phyloP scores from a whole-genome alignment of 495 filamentous ascomycete genomes.

The Neurospora intermedia region DNA sequence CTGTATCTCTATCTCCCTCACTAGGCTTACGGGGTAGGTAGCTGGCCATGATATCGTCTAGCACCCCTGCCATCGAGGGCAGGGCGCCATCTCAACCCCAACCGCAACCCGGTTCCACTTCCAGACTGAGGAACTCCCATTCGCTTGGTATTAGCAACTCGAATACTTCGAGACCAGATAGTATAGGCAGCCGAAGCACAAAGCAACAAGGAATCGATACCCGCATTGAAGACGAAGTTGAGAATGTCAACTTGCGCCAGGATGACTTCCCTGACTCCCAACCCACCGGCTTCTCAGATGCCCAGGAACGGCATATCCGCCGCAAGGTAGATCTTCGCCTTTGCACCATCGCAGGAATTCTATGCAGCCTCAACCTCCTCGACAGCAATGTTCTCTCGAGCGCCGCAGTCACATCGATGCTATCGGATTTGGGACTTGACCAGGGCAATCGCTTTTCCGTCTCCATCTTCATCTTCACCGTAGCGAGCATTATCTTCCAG shows the following conservation, averaged over 20 bases:
- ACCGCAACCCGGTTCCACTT: not conserved
- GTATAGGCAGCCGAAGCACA: not conserved
- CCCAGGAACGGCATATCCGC: conserved; percentile 34
- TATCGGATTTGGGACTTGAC: conserved; percentile 48
- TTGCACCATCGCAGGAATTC: conserved; percentile 62
- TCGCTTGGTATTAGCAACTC: not conserved
- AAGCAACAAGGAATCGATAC: not conserved
- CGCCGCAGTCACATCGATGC: conserved; percentile 67
- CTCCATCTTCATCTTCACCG: conserved; percentile 70
- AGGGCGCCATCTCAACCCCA: not conserved
- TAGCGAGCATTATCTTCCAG: conserved; percentile 64
- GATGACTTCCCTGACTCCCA: not conserved
- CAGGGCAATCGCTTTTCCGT: conserved; percentile 58
- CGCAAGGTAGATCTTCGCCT: conserved; percentile 63
- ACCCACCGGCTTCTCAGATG: not conserved
- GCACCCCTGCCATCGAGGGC: not conserved
- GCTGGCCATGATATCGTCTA: not conserved
- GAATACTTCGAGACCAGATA: not conserved
- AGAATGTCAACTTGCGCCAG: not conserved
- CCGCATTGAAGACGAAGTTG: not conserved
- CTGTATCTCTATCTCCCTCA: not conserved
- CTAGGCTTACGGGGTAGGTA: not conserved
- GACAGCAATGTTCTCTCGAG: conserved; percentile 70
- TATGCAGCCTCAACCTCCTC: conserved; percentile 62
- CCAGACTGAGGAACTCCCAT: not conserved